Evolutionary conservation across 2,329 filamentous ascomycete genomes (phyloP), one percentile per base, ranked within the genome.

Genomic region (Claviceps spartinae): DNA sequence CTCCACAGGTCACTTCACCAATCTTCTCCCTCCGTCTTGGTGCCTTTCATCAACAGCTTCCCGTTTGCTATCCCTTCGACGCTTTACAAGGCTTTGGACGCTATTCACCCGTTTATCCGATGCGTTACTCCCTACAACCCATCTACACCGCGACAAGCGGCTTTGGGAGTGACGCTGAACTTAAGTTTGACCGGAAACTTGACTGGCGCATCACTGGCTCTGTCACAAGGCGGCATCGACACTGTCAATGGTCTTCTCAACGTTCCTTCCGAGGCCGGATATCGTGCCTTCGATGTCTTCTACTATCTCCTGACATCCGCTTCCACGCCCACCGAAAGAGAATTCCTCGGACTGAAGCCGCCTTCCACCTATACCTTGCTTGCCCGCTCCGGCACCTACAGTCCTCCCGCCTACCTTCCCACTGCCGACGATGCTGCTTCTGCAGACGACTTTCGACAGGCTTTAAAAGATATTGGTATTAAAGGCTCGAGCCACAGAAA

Each of bases 301-400:
- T 97, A 98, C 71, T 97, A 96, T 62, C 80, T 98, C 1, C 76
- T 97, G 43, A 94, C 90, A 0, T 89, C 86, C n/a, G 86, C 87
- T 0, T 95, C 93, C 0, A 93, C 88, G 1, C 82, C 85, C 4
- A 84, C 88, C 1, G 93, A 98, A 69, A 78, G 88, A 52, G 91
- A 97, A 64, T 95, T 90, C 55, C 72, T 98, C 14, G 82, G 85
- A 26, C 77, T 98, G 34, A 86, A 88, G 68, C 75, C 82, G 8
- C 80, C 87, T 2, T 85, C 86, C 4, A 76, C 79, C 44, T 98
- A 97, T 65, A 69, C 81, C 5, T 73, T 98, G 1, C 75, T 98
- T 18, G 82, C 86, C 55, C 83, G 82, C 60, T 95, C 91, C 2
- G 84, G 83, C 46, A 96, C 90, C 0, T 97, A 91, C 65, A 74